A percentile compares a stretch with the other conserved stretches of the same genome.
phyloP scores from a whole-genome alignment of 148 eudicot genomes.

The Fagopyrum esculentum region DNA sequence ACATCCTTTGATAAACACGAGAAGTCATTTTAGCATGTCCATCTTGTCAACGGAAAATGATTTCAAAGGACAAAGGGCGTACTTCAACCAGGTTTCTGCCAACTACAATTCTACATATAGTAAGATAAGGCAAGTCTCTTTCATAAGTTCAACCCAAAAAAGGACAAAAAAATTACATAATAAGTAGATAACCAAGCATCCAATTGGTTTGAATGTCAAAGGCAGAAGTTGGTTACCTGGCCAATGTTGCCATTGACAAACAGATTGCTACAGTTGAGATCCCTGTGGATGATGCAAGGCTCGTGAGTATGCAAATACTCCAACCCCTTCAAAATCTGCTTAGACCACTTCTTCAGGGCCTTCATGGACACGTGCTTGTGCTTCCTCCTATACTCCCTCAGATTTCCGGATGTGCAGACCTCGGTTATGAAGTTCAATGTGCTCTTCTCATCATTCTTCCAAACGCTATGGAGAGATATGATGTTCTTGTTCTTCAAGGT shows the following conservation, averaged over 20 bases:
- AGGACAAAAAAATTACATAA: background rate
- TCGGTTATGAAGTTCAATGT: constrained; percentile 73
- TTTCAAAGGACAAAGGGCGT: too few relatives aligned
- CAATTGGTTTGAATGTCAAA: background rate
- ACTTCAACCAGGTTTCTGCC: too few relatives aligned
- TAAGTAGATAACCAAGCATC: background rate
- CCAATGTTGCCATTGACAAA: constrained; percentile 80
- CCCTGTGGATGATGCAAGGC: constrained; percentile 79
- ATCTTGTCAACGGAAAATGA: background rate
- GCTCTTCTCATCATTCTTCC: constrained; percentile 47
- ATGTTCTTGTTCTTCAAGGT: constrained; percentile 48
- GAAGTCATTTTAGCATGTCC: background rate
- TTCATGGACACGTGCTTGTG: constrained; percentile 60
- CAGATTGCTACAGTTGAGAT: constrained; percentile 77
- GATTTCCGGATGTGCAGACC: constrained; percentile 66
- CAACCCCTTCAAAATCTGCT: constrained; percentile 67
- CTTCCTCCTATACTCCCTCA: constrained; percentile 71
- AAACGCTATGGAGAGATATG: constrained; percentile 46
- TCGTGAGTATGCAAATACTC: constrained; percentile 79
- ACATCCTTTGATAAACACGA: background rate
- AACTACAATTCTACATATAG: too few relatives aligned
- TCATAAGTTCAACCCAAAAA: too few relatives aligned
- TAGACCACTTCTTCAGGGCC: constrained; percentile 81
- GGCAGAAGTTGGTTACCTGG: constrained; percentile 31
- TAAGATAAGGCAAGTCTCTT: too few relatives aligned